These are phyloP conservation scores for Trichophyton verrucosum DNA, from an alignment of 2,329 filamentous ascomycete species.

Conservation along the genomic window DNA sequence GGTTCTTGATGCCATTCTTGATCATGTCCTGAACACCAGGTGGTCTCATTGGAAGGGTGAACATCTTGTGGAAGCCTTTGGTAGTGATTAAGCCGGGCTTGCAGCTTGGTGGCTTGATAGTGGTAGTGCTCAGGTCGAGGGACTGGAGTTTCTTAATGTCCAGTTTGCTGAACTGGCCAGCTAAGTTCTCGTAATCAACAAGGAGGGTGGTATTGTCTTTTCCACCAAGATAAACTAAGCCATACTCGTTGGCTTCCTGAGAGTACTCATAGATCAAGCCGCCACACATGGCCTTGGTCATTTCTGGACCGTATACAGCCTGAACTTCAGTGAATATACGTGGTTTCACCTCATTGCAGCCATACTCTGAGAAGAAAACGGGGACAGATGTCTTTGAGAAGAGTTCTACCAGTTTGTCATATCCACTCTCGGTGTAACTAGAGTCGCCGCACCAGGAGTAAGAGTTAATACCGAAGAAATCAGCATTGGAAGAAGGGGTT, in stretches of 20 bases:
- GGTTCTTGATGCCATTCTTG: constrained; percentile 56
- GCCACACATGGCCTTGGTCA: constrained; percentile 47
- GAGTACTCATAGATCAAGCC: constrained; percentile 43
- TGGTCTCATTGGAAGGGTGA: constrained; percentile 60
- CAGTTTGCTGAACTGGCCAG: constrained; percentile 60
- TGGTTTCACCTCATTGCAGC: constrained; percentile 48
- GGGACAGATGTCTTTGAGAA: constrained; percentile 48
- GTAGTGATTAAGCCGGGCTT: constrained; percentile 52
- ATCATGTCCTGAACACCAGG: constrained; percentile 60
- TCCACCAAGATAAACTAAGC: constrained; percentile 49
- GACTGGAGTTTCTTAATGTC: constrained; percentile 57
- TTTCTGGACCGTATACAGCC: constrained; percentile 47
- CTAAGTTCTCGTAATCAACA: constrained; percentile 60
- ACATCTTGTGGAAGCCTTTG: constrained; percentile 60
- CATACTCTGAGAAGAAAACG: constrained; percentile 56
- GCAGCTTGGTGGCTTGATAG: constrained; percentile 52
- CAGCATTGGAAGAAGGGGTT: constrained; percentile 41
- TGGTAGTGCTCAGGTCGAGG: constrained; percentile 45
- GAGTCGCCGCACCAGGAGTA: constrained; percentile 57
- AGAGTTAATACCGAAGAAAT: constrained; percentile 56
- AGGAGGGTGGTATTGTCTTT: constrained; percentile 48
- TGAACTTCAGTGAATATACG: constrained; percentile 50
- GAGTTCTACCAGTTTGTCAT: constrained; percentile 45
- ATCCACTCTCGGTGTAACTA: constrained; percentile 42
- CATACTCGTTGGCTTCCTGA: constrained; percentile 37